Base-by-base conservation (phyloP, 2,329 filamentous ascomycete genomes). In the Xylariomycetidae sp. region DNA sequence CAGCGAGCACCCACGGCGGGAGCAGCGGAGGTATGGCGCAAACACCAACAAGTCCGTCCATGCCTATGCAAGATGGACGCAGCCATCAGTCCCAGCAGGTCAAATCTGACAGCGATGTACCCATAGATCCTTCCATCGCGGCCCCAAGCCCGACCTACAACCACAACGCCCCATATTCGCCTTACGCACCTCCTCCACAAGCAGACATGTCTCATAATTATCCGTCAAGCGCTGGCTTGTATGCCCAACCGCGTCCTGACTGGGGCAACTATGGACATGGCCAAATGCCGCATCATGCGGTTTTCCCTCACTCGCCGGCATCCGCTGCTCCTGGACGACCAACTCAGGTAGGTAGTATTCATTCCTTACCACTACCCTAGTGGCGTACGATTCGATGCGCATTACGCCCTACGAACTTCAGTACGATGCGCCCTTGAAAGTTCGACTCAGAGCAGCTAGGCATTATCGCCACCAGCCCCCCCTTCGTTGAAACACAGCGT, bases 101-200 rank as follows among this genome's bases (percentile, higher is more conserved):
- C 69, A 89, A 88, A 68, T 94, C 89, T 95, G 86, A 95, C 88
- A 78, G 77, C 78, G 83, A 88, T 81, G 80, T 94, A 73, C 88
- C 88, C 83, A 89, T 94, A 96, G 90, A 96, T 94, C 88, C 89
- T 58, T 94, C 88, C 64, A 95, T 96, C 63, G 85, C 88, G 64
- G 82, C 86, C 55, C 85, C 88, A 58, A 95, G 88, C 74, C 89
- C 90, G 41, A 89, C 87, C 54, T 96, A 94, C 62, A 77, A 86
- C 51, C 84, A 88, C 54, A 69, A 73, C 43, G 81, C 85, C 60
- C n/a, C n/a, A n/a, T 94, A 94, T 64, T 90, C 88, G 50, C 87
- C 89, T 22, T 96, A 96, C 66, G 80, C 80, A 38, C 79, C 85
- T 37, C 82, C 82, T 47, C 82, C 80, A 48, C 83, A 88, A 72